Base-by-base conservation (phyloP, 2,329 filamentous ascomycete genomes). In the Hypoxylon sp. region DNA sequence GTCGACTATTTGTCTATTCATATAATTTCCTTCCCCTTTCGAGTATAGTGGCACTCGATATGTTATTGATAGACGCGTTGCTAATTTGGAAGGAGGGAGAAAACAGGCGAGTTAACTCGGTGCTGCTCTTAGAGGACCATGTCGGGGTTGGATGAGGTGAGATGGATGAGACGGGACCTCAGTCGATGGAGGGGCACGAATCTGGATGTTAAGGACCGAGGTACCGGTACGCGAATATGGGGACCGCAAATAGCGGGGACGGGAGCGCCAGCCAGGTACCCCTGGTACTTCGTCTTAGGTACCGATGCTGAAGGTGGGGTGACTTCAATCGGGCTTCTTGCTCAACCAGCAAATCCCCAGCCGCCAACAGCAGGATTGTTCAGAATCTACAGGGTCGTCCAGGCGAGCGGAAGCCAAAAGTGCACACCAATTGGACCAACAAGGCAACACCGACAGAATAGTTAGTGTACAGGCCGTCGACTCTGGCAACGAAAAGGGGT, bases 141-240 rank as follows among this genome's bases (percentile, higher is more conserved):
- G 24, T 27, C 10, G 13, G 11, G 39, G 21, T 53, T 44, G 17
- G 59, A 69, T 67, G 60, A 67, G 56, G 70, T 68, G 56, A 72
- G 67, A 70, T 54, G 50, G 29, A 67, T 62, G 50, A 55, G 63
- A 67, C 53, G 39, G 50, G 54, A 27, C n/a, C 24, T 47, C 47
- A 55, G 44, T 47, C 24, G 21, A 46, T 50, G 27, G 29, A 62
- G 50, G 46, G 56, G 29, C 39, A 32, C 4, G 44, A 55, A 42
- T 53, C 48, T 53, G 54, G 42, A 53, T 72, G 68, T 69, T 69
- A 67, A 59, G 66, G 56, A 59, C 53, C 44, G 21, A 65, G 39
- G 72, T 73, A 73, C 67, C 53, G 52, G 66, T 73, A 73, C 71
- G 39, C 32, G 55, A 62, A 27, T 44, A 44, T 60, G 61, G 50